A percentile compares a stretch with the other conserved stretches of the same genome.
These are phyloP conservation scores for Penicillium cosmopolitanum DNA, from an alignment of 495 filamentous ascomycete species.

Conservation along the genomic window DNA sequence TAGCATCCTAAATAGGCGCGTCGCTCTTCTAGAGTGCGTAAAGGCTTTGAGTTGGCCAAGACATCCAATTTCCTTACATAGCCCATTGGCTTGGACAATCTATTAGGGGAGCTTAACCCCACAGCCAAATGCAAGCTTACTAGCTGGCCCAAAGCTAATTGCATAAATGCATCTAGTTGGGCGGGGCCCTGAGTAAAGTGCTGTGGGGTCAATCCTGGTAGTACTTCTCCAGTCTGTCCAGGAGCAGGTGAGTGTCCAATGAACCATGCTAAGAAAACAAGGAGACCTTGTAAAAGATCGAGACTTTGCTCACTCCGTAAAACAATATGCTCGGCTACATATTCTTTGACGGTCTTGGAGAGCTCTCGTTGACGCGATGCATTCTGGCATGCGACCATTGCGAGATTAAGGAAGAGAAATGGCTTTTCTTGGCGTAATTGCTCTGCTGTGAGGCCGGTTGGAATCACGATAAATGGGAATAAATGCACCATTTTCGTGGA, in stretches of 20 bases:
- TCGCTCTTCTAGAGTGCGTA: conserved; percentile 33
- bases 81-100: conserved; percentile 25
- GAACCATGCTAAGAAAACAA: conserved; percentile 46
- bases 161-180: conserved; percentile 32
- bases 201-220: neutral
- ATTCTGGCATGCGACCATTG: conserved; percentile 37
- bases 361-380: conserved; percentile 29
- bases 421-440: conserved; percentile 35
- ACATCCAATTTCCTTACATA: conserved; percentile 24
- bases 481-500: conserved; percentile 25
- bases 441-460: conserved; percentile 27
- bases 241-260: conserved; percentile 5
- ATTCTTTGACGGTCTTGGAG: conserved; percentile 18
- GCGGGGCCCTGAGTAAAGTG: conserved; percentile 4
- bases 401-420: conserved; percentile 41
- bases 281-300: conserved; percentile 45
- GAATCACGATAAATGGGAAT: conserved; percentile 45
- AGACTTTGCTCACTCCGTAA: conserved; percentile 38
- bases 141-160: conserved; percentile 32
- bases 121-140: conserved; percentile 34
- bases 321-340: conserved; percentile 39
- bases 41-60: conserved; percentile 11
- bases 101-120: conserved; percentile 19
- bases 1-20: conserved; percentile 40
- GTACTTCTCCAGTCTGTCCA: neutral